Evolutionary conservation across 495 filamentous ascomycete species (phyloP), one percentile per base, ranked within the genome.

Genomic region (Hamigera avellanea): DNA sequence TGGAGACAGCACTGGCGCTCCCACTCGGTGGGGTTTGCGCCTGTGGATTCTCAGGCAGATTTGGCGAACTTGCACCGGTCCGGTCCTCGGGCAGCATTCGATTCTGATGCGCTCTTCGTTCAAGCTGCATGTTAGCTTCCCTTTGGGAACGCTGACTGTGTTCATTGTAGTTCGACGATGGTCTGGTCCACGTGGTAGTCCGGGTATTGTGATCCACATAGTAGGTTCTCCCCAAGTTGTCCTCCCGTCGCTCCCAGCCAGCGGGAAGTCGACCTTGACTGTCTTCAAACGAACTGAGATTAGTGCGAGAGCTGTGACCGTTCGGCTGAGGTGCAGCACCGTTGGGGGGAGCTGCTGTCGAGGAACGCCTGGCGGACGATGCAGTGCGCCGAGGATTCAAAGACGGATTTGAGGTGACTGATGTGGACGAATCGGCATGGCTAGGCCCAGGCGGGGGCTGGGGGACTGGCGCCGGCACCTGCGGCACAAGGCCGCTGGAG

Each of bases 181-280:
- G 91, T 39, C 91, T 69, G 43, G 78, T 86, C 91, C 91, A 98
- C 34, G 89, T 98, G 8, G 91, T 98, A 32, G 88, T 87, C 43
- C 91, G 73, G 4, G 89, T 93, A 56, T 98, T 98, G 57, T 98
- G 91, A 55, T 98, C 91, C 21, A 98, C 91, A 59, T 98, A 98
- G 53, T 98, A 98, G n/a, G 88, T 96, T 48, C 91, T 78, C 37
- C 93, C 93, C 26, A 98, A 62, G 50, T 96, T 87, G 59, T 98
- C 91, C 53, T 96, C 91, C 28, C 91, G 75, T 32, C 93, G 76
- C 58, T 98, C 91, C 89, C 93, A 98, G 25, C 91, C 91, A 34
- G 82, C 78, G 14, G 91, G 91, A 43, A 98, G 61, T 52, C 89
- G 78, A 32, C 91, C 91, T 53, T 94, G 87, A 23, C 79, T 76